Base-by-base conservation (phyloP, 306 rosid species). In the Arachis hypogaea region DNA sequence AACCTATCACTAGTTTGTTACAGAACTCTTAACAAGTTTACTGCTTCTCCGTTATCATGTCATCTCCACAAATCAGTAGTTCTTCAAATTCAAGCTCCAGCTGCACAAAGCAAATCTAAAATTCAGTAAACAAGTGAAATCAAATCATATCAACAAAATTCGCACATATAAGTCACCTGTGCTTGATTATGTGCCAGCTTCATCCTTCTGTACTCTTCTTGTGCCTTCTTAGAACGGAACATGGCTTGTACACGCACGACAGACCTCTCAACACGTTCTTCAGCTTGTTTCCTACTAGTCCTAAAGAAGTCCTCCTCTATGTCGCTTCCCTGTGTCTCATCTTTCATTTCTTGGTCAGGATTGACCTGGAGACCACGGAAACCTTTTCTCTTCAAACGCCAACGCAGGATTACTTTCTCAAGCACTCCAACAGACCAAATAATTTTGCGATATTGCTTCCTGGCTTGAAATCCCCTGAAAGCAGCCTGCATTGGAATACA, bases 161-260 rank as follows among this genome's bases (percentile, higher is more conserved):
- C 40, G 74, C 30, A 63, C 57, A 28, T 52, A 63, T 54, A 63
- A 73, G 78, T 69, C 77, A 95, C 99, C 89, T 51, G 80, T 59
- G 88, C 96, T 86, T 84, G 86, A 78, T 28, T 10, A 77, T 82
- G 91, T 44, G 92, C 63, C 69, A 95, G 49, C 83, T 90, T 95
- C 98, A 95, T 90, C 81, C 90, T 86, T 30, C 88, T 86, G 78
- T 95, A 95, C 44, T 95, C 97, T 80, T 88, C 81, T 75, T 92
- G 99, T 45, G 98, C 99, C 87, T 92, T 85, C 83, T 87, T 92
- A 0, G 99, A 95, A 58, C 96, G 97, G 81, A 95, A 92, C 99
- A 95, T 78, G 64, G 92, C 81, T 80, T 95, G 97, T 29, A 95
- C 99, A 1, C 92, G 85, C 46, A 85, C 74, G 2, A 95, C 92